Conservation (phyloP, 2,329 filamentous ascomycete species). For the Allantophomopsis lycopodina region DNA sequence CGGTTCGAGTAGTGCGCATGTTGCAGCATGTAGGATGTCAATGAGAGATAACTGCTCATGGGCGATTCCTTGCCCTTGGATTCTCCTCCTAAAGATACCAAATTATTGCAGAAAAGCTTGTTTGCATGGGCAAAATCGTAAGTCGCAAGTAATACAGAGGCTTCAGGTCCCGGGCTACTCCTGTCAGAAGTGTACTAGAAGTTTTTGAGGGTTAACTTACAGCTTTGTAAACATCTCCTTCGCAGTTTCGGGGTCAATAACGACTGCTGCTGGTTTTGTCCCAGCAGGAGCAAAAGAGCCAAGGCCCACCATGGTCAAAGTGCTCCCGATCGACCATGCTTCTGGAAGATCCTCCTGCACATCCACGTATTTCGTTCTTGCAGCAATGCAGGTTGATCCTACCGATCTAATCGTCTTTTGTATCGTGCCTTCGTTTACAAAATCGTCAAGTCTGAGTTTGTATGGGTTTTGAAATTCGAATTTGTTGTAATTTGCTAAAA, state of each 20-base stretch:
- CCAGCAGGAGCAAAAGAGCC: slow-evolving; percentile 59
- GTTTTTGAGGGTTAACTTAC: slow-evolving; percentile 32
- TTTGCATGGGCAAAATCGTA: slow-evolving; percentile 94
- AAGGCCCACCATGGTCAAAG: slow-evolving; percentile 74
- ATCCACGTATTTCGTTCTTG: slow-evolving; percentile 67
- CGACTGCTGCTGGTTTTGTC: slow-evolving; percentile 37
- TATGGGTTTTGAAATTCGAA: slow-evolving; percentile 98
- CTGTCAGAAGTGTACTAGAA: slow-evolving; percentile 9
- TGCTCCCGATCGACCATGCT: slow-evolving; percentile 72
- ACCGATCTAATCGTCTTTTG: slow-evolving; percentile 67
- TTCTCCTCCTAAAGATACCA: slow-evolving; percentile 52
- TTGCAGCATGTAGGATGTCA: slow-evolving; percentile 85
- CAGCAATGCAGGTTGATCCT: slow-evolving; percentile 52
- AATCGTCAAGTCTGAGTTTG: slow-evolving; percentile 80
- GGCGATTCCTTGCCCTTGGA: slow-evolving; percentile 55
- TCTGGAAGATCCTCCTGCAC: slow-evolving; percentile 85
- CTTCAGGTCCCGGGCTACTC: slow-evolving; percentile 61
- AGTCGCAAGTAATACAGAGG: slow-evolving; percentile 67
- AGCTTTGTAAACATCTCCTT: slow-evolving; percentile 70
- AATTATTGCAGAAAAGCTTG: slow-evolving; percentile 82
- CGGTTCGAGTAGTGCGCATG: slow-evolving; percentile 78
- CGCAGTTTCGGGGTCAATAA: slow-evolving; percentile 63
- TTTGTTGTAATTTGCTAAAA: slow-evolving; percentile 97
- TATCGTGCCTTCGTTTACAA: slow-evolving; percentile 84
- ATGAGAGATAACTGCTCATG: slow-evolving; percentile 70